Base-by-base conservation (phyloP, 768 basidiomycete genomes). In the Mycena galericulata region DNA sequence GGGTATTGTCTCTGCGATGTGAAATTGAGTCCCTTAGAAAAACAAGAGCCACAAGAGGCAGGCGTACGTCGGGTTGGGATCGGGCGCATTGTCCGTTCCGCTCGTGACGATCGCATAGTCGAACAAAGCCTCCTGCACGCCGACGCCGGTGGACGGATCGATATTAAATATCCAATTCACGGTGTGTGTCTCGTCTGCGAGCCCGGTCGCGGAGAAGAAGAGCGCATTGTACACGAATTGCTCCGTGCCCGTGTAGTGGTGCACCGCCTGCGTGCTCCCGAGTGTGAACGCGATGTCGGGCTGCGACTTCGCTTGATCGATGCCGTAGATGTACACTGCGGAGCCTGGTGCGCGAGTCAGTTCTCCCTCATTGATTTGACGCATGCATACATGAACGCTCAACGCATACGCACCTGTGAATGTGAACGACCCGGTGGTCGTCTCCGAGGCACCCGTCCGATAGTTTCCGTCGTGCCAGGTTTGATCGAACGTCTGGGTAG, bases 101-200 rank as follows among this genome's bases (percentile, higher is more conserved):
- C 70, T 71, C 38, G 70, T 71, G 34, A 71, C 70, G 18, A 71
- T 53, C 2, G 70, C 70, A 34, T 71, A 71, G 53, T 71, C 70
- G 26, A 71, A 67, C 36, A 67, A 22, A 1, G 65, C 65, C 11
- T 55, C 61, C 38, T 71, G 70, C 9, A 62, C 56, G 29, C 43
- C 66, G n/a, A 67, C 62, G 26, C 55, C 62, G 12, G 70, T 60
- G 1, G 49, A 26, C 7, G 50, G 36, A 24, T 67, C 58, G 27
- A 67, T 53, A 60, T 69, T 51, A 40, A 67, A 64, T 7, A 58
- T 60, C 65, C 65, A 71, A 29, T 53, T 71, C 10, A 71, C 65
- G 10, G 62, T 67, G 40, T 71, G 66, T 1, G 62, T 56, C 30
- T 64, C 30, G 41, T 60, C 65, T 26, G 49, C 61, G 57, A 71